phyloP scores from a whole-genome alignment of 108 stramenopile species.

The Aurantiochytrium sp. region DNA sequence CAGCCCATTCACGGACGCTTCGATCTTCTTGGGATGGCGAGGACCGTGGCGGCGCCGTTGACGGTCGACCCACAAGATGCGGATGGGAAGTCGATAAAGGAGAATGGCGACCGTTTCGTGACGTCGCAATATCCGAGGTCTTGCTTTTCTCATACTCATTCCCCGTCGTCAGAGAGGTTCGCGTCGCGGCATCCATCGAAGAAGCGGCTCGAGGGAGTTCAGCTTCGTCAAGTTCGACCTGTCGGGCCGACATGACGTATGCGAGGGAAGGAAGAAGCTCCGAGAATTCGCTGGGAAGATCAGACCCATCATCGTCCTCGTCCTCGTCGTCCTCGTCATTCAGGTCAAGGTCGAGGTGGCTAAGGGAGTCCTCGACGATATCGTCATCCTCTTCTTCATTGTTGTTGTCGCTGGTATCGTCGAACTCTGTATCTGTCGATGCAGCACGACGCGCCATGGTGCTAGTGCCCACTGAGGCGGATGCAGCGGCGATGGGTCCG shows the following conservation, averaged over 20 bases:
- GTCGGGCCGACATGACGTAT: background rate
- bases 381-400: background rate
- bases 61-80: background rate
- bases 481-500: too few relatives aligned
- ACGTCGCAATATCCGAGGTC: too few relatives aligned
- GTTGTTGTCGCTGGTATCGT: too few relatives aligned
- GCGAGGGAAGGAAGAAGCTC: background rate
- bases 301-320: background rate
- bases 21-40: too few relatives aligned
- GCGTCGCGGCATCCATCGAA: background rate
- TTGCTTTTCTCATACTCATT: too few relatives aligned
- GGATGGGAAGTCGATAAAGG: background rate
- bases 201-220: background rate
- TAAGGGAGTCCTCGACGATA: background rate
- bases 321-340: constrained; percentile 2
- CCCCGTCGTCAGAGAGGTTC: background rate
- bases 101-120: too few relatives aligned
- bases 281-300: background rate
- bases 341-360: background rate
- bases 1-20: background rate
- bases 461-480: too few relatives aligned
- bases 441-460: too few relatives aligned
- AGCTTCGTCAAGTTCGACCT: background rate
- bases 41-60: background rate
- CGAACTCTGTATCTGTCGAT: too few relatives aligned